phyloP scores from a whole-genome alignment of 2,329 filamentous ascomycete species.

The Teratosphaeria destructans region DNA sequence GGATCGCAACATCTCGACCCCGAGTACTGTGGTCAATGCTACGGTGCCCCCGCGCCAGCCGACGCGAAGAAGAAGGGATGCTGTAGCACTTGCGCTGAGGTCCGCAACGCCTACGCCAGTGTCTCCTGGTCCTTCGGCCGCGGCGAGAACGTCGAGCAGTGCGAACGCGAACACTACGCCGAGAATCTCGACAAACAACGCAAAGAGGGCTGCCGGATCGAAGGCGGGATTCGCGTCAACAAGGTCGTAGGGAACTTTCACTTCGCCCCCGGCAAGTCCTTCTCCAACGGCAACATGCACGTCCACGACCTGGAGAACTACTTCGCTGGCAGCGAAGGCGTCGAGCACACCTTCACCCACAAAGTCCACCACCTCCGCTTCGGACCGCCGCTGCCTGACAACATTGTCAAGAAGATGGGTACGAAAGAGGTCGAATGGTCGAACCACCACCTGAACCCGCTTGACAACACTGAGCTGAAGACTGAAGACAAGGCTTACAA shows the following conservation, averaged over 20 bases:
- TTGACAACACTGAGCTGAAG: slow-evolving; percentile 68
- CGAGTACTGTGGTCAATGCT: slow-evolving; percentile 86
- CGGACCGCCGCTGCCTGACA: slow-evolving; percentile 77
- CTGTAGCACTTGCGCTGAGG: slow-evolving; percentile 95
- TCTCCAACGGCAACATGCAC: slow-evolving; percentile 94
- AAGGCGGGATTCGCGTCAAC: slow-evolving; percentile 87
- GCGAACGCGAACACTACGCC: slow-evolving; percentile 84
- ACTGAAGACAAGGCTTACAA: slow-evolving; percentile 80
- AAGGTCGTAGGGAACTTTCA: slow-evolving; percentile 99
- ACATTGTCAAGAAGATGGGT: slow-evolving; percentile 54
- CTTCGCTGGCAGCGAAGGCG: slow-evolving; percentile 59
- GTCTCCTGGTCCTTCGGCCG: slow-evolving; percentile 89
- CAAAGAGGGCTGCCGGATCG: slow-evolving; percentile 85
- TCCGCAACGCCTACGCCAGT: slow-evolving; percentile 83
- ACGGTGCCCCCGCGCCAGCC: slow-evolving; percentile 65
- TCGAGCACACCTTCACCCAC: slow-evolving; percentile 80
- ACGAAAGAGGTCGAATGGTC: slow-evolving; percentile 56
- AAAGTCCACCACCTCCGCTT: slow-evolving; percentile 82
- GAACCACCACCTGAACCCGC: slow-evolving; percentile 83
- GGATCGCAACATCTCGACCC: slow-evolving; percentile 55
- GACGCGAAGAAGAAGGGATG: slow-evolving; percentile 73
- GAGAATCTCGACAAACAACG: slow-evolving; percentile 81
- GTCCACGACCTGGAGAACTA: slow-evolving; percentile 97
- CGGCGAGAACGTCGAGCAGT: slow-evolving; percentile 90
- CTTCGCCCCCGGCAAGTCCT: slow-evolving; percentile 88